Evolutionary conservation across 2,329 filamentous ascomycete species (phyloP), one percentile per base, ranked within the genome.

Genomic region (Fusarium longipes): DNA sequence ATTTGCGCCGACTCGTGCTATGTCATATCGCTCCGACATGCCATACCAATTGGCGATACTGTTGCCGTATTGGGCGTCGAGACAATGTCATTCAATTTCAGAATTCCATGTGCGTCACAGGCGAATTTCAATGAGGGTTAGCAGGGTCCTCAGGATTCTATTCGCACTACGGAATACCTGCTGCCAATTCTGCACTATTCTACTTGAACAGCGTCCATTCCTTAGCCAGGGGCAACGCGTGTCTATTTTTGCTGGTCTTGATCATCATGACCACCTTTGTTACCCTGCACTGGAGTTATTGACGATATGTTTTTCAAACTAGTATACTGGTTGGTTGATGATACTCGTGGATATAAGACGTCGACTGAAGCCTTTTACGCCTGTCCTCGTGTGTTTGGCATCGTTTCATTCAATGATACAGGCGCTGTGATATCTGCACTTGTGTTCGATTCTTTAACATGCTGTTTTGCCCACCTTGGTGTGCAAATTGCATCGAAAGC

Each of bases 111-210:
- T 48, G 47, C 55, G 49, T 68, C 56, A 65, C 61, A 51, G 35
- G 39, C 40, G 32, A 68, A 68, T 66, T 66, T 68, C 60, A 68
- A 68, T 68, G 43, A 56, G 52, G 42, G 60, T 65, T 57, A 38
- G 36, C 20, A 48, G 36, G 38, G 53, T 24, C 18, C 35, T 22
- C 53, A 52, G 30, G 42, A 44, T 58, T 43, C 48, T 42, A 22
- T 56, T 25, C 12, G 57, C 49, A 61, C 44, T 36, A n/a, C n/a
- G n/a, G n/a, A n/a, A n/a, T n/a, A 55, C 22, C 35, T 25, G n/a
- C 44, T 52, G 39, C 47, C 45, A 48, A 35, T 27, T 48, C 33
- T 45, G 62, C 62, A 47, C 29, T 47, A 54, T 56, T 33, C 55
- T 43, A 44, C 53, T 27, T 52, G 40, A 52, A 40, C 33, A 42